phyloP scores from a whole-genome alignment of 2,329 filamentous ascomycete genomes.

The Phyllachora maydis region DNA sequence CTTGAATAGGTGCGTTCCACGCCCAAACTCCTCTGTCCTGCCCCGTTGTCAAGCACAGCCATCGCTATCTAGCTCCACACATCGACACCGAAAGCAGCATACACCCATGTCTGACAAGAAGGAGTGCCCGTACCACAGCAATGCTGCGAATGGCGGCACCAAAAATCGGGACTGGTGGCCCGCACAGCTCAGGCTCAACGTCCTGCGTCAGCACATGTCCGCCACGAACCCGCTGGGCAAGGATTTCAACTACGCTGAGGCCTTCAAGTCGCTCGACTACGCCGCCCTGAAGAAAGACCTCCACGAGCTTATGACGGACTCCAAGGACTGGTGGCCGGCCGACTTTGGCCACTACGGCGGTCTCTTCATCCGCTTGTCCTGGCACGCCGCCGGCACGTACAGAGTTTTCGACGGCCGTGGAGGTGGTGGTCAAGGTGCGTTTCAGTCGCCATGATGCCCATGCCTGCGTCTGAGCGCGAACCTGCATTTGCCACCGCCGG shows the following conservation, averaged over 20 bases:
- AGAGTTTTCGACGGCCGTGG: constrained; percentile 56
- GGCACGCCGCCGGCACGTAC: constrained; percentile 66
- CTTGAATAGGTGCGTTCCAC: too few relatives aligned
- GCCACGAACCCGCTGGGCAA: constrained; percentile 40
- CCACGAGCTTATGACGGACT: constrained; percentile 51
- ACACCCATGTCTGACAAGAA: constrained; percentile 6
- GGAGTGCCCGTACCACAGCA: constrained; percentile 14
- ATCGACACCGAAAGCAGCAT: not conserved
- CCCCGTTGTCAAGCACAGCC: too few relatives aligned
- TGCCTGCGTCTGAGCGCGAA: too few relatives aligned
- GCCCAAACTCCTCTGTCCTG: too few relatives aligned
- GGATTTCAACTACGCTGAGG: constrained; percentile 51
- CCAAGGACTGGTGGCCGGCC: constrained; percentile 64
- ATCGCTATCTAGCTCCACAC: too few relatives aligned
- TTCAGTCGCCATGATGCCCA: too few relatives aligned
- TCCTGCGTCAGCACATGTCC: constrained; percentile 50
- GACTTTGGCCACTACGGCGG: constrained; percentile 69
- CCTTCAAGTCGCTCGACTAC: constrained; percentile 55
- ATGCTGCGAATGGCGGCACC: constrained; percentile 40
- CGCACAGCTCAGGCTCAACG: constrained; percentile 42
- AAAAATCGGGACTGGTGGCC: constrained; percentile 59
- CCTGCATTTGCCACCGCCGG: too few relatives aligned
- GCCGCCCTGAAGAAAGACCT: constrained; percentile 55
- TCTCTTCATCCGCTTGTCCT: constrained; percentile 62
- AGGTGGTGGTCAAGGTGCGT: constrained; percentile 49